Evolutionary conservation across 2,329 filamentous ascomycete species (phyloP).

Genomic region (Thelonectria olida): DNA sequence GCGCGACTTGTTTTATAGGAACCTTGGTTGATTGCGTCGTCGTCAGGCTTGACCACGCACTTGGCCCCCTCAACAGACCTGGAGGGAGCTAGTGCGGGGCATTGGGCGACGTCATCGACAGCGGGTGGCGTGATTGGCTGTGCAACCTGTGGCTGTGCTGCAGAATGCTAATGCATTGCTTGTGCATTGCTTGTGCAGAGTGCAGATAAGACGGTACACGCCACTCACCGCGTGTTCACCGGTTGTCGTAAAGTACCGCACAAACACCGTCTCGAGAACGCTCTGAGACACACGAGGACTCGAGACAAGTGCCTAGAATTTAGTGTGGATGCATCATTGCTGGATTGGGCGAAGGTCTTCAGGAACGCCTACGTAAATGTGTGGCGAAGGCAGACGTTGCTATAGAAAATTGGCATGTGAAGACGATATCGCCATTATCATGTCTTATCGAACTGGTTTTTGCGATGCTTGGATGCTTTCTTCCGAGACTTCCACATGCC

Average conservation of each 20-base stretch:
- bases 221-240: too few relatives aligned
- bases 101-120: constrained; percentile 41
- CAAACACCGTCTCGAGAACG: background rate
- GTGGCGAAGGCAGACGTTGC: constrained; percentile 13
- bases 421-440: background rate
- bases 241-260: constrained; percentile 9
- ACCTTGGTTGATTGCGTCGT: constrained; percentile 6
- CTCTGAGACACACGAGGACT: background rate
- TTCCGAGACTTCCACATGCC: background rate
- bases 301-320: constrained; percentile 13
- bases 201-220: constrained; percentile 23
- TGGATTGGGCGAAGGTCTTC: constrained; percentile 23
- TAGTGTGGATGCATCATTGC: constrained; percentile 10
- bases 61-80: constrained; percentile 19
- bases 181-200: background rate
- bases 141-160: constrained; percentile 33
- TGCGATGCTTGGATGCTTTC: background rate
- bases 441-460: background rate
- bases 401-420: constrained; percentile 12
- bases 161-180: background rate
- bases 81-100: constrained; percentile 42
- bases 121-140: constrained; percentile 35
- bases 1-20: constrained; percentile 13
- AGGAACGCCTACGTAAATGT: constrained; percentile 23
- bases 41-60: constrained; percentile 11